These are phyloP conservation scores for Monosporascus ibericus DNA, from an alignment of 2,329 filamentous ascomycete genomes.

Conservation along the genomic window DNA sequence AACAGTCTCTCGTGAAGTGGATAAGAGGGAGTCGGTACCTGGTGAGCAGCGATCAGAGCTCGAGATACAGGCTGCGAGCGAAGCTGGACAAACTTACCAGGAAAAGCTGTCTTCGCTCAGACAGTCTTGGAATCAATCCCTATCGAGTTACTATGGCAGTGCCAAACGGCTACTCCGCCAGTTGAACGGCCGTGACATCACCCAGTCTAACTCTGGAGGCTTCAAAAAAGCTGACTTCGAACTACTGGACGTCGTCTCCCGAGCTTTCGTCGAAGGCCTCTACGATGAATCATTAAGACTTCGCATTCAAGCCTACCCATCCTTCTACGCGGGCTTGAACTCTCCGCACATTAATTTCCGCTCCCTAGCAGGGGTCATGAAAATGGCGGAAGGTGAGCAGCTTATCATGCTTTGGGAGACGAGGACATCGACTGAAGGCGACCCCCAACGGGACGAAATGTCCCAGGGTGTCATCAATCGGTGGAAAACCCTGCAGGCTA, in stretches of 20 bases:
- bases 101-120: slow-evolving; percentile 27
- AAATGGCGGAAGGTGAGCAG: slow-evolving; percentile 51
- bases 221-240: slow-evolving; percentile 39
- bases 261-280: slow-evolving; percentile 50
- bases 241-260: slow-evolving; percentile 45
- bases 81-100: slow-evolving; percentile 3
- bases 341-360: slow-evolving; percentile 28
- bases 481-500: slow-evolving; percentile 42
- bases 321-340: slow-evolving; percentile 33
- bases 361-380: slow-evolving; percentile 47
- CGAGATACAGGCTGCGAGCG: slow-evolving; percentile 1
- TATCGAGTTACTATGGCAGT: slow-evolving; percentile 40
- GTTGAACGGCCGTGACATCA: slow-evolving; percentile 44
- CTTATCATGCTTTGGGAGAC: slow-evolving; percentile 41
- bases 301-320: slow-evolving; percentile 41
- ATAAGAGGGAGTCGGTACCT: slow-evolving; percentile 1
- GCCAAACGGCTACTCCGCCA: slow-evolving; percentile 46
- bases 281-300: slow-evolving; percentile 37
- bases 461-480: slow-evolving; percentile 29
- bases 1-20: neutral
- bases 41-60: slow-evolving; percentile 3
- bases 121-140: slow-evolving; percentile 34
- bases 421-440: slow-evolving; percentile 27
- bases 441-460: slow-evolving; percentile 30
- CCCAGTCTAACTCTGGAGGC: slow-evolving; percentile 36